A percentile compares a stretch with the other conserved stretches of the same genome.
Conservation (phyloP, 176 grass and related monocot species). For the Oryza rufipogon region DNA sequence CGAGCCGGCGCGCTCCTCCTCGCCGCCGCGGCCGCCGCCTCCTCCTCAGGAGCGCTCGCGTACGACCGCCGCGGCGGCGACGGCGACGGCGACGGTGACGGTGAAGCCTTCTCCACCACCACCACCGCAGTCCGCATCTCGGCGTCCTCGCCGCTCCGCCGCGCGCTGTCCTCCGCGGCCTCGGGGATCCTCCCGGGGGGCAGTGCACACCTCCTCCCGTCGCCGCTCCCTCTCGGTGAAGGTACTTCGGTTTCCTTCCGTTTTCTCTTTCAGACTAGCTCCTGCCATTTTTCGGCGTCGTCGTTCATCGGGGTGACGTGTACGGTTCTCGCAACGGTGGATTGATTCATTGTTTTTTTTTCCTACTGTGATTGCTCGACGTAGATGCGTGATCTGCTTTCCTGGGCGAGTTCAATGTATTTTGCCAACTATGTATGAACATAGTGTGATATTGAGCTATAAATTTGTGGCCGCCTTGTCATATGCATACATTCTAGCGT, state of each 20-base stretch:
- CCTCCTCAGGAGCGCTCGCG: neutral
- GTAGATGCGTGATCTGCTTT: neutral
- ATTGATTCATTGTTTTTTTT: neutral
- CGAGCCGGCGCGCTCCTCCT: conserved; percentile 39
- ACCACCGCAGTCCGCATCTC: conserved; percentile 2
- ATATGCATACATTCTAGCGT: neutral
- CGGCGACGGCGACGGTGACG: neutral
- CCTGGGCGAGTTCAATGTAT: neutral
- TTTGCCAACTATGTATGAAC: neutral
- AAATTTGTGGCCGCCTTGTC: neutral
- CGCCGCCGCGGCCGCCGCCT: conserved; percentile 9
- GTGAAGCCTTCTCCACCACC: neutral
- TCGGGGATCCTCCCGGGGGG: neutral
- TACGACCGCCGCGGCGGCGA: neutral
- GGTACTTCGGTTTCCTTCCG: neutral
- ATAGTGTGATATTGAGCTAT: neutral
- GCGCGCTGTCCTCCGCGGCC: conserved; percentile 16
- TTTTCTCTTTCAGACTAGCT: neutral
- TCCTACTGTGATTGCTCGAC: neutral
- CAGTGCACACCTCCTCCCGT: neutral
- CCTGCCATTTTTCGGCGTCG: neutral
- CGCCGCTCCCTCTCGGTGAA: neutral
- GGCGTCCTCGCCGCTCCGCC: conserved; percentile 15
- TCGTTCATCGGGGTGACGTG: neutral
- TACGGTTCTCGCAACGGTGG: neutral